These are phyloP conservation scores for Alloteropsis semialata DNA, from an alignment of 176 grass and related monocot species.

Conservation along the genomic window DNA sequence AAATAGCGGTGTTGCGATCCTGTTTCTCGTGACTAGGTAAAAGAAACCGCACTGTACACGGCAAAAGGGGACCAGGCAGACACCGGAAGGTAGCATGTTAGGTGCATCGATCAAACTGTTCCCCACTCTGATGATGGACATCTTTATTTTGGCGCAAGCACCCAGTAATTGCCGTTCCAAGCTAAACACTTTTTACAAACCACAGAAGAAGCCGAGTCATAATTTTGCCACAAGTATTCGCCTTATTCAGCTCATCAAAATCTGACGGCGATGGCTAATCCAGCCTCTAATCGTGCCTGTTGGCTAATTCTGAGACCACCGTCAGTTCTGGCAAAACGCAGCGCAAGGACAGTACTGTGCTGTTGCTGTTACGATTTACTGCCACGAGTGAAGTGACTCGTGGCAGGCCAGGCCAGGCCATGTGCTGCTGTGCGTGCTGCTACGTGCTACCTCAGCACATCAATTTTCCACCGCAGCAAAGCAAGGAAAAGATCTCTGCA, in stretches of 20 bases:
- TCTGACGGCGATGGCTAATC: not conserved
- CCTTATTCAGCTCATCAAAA: not conserved
- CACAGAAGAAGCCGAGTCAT: no score
- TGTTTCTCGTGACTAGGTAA: constrained; percentile 26
- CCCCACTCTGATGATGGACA: constrained; percentile 16
- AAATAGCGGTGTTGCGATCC: not conserved
- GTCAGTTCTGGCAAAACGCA: not conserved
- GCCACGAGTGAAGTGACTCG: not conserved
- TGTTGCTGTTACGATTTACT: not conserved
- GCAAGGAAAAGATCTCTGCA: constrained; percentile 37
- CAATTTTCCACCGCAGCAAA: constrained; percentile 2
- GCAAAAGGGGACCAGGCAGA: not conserved
- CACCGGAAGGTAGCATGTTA: not conserved
- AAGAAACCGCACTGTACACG: constrained; percentile 15
- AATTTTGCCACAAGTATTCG: not conserved
- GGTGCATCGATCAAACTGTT: constrained; percentile 35
- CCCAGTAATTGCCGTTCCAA: not conserved
- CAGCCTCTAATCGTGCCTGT: not conserved
- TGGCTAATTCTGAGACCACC: not conserved
- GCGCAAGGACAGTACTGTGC: not conserved
- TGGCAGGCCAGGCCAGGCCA: constrained; percentile 1
- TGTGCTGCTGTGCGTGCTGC: not conserved
- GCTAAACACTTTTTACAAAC: not conserved
- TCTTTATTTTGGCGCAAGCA: not conserved
- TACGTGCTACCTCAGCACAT: not conserved